A percentile compares a stretch with the other conserved stretches of the same genome.
Conservation (phyloP, 2,329 filamentous ascomycete genomes). For the Whalleya microplaca region DNA sequence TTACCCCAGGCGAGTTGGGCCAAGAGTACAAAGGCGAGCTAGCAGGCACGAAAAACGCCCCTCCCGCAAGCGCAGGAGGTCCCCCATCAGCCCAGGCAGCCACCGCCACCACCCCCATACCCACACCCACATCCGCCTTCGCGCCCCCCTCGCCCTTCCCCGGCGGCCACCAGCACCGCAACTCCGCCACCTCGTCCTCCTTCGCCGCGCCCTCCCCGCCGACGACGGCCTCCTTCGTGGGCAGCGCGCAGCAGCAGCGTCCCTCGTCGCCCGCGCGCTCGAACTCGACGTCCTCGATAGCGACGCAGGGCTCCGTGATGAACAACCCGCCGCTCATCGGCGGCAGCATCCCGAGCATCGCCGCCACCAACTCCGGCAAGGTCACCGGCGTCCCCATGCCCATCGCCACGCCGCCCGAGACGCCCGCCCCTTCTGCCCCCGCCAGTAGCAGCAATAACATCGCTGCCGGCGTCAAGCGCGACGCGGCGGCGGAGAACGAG, state of each 20-base stretch:
- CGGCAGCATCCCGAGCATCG: slow-evolving; percentile 75
- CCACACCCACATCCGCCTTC: slow-evolving; percentile 69
- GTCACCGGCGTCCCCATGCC: slow-evolving; percentile 68
- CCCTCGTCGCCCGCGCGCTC: slow-evolving; percentile 81
- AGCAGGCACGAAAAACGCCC: slow-evolving; percentile 51
- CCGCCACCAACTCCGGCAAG: slow-evolving; percentile 71
- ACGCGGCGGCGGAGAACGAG: slow-evolving; percentile 59
- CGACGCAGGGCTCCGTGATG: slow-evolving; percentile 68
- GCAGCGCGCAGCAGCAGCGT: slow-evolving; percentile 63
- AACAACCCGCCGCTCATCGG: slow-evolving; percentile 81
- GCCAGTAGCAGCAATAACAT: slow-evolving; percentile 60
- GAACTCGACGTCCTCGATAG: slow-evolving; percentile 82
- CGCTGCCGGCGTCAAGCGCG: slow-evolving; percentile 56
- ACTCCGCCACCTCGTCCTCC: slow-evolving; percentile 62
- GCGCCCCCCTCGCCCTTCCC: slow-evolving; percentile 64
- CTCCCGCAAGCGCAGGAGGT: slow-evolving; percentile 41
- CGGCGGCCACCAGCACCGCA: slow-evolving; percentile 58
- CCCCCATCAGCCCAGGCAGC: slow-evolving; percentile 62
- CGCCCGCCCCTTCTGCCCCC: no score
- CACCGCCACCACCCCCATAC: slow-evolving; percentile 71
- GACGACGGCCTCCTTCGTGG: slow-evolving; percentile 60
- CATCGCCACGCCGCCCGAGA: slow-evolving; percentile 88
- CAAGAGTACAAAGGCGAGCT: slow-evolving; percentile 75
- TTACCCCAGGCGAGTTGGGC: slow-evolving; percentile 81
- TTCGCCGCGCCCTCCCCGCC: slow-evolving; percentile 62